phyloP scores from a whole-genome alignment of 495 filamentous ascomycete species.

The Aspergillus coremiiformis region DNA sequence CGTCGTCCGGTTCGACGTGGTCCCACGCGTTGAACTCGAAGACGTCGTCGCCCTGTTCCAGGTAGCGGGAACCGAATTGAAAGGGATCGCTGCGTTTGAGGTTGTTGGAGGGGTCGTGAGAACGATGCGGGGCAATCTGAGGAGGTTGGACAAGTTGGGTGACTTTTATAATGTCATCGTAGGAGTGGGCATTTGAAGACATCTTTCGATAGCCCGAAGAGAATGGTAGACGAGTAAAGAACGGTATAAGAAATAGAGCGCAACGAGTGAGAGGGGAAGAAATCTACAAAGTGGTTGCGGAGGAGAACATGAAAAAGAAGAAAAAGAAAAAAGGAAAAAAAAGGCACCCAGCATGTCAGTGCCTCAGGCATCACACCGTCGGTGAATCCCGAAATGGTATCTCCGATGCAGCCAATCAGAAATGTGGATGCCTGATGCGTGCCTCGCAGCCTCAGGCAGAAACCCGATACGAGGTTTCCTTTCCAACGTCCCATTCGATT shows the following conservation, averaged over 20 bases:
- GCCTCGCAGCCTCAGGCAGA: not conserved
- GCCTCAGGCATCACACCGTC: constrained; percentile 9
- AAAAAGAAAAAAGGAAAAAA: constrained; percentile 9
- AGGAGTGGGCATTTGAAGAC: constrained; percentile 13
- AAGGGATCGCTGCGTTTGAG: constrained; percentile 87
- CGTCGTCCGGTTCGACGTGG: constrained; percentile 78
- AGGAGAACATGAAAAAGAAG: constrained; percentile 5
- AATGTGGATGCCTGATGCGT: constrained; percentile 24
- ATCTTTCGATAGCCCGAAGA: constrained; percentile 6
- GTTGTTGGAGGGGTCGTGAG: constrained; percentile 47
- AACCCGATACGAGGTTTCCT: too few species aligned
- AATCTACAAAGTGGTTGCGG: not conserved
- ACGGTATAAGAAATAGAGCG: not conserved
- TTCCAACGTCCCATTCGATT: too few species aligned
- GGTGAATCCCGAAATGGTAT: not conserved
- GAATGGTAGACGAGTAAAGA: not conserved
- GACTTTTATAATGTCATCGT: constrained; percentile 19
- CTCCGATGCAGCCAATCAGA: constrained; percentile 13
- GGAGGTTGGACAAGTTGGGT: constrained; percentile 43
- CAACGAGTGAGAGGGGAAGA: not conserved
- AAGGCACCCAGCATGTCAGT: not conserved
- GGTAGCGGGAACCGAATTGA: constrained; percentile 83
- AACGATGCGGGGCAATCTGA: constrained; percentile 38
- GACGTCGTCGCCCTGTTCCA: constrained; percentile 74
- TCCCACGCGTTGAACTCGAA: constrained; percentile 99